These are phyloP conservation scores for Fusarium staphyleae DNA, from an alignment of 2,329 filamentous ascomycete genomes.

Conservation along the genomic window DNA sequence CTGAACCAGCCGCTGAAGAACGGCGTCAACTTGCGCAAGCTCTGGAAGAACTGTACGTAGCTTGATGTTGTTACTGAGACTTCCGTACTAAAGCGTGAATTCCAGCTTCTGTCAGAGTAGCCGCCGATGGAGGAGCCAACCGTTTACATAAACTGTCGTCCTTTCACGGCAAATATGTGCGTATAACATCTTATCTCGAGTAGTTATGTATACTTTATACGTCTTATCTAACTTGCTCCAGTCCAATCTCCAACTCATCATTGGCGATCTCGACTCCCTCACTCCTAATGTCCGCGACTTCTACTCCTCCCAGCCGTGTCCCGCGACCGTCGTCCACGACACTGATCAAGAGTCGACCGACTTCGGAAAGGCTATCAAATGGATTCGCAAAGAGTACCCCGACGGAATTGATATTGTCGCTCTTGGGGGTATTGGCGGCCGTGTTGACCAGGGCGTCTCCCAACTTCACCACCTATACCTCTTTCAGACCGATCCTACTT, in stretches of 20 bases:
- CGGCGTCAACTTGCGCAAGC: constrained; percentile 54
- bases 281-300: constrained; percentile 66
- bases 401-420: constrained; percentile 71
- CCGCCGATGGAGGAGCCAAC: constrained; percentile 92
- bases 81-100: constrained; percentile 29
- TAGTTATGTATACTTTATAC: not conserved
- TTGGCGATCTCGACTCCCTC: constrained; percentile 92
- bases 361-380: constrained; percentile 81
- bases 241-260: constrained; percentile 73
- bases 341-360: constrained; percentile 89
- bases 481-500: constrained; percentile 60
- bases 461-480: constrained; percentile 85
- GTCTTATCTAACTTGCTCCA: constrained; percentile 37
- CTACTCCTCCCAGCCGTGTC: constrained; percentile 62
- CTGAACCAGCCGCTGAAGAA: constrained; percentile 60
- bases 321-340: constrained; percentile 70
- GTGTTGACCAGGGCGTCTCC: constrained; percentile 91
- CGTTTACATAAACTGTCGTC: constrained; percentile 63
- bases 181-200: constrained; percentile 27
- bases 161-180: constrained; percentile 53
- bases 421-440: constrained; percentile 84
- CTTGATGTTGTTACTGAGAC: constrained; percentile 4
- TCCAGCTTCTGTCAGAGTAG: constrained; percentile 72
- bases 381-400: constrained; percentile 55
- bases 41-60: constrained; percentile 58